Evolutionary conservation across 768 basidiomycete species (phyloP), one percentile per base, ranked within the genome.

Genomic region (Mycena olivaceomarginata): DNA sequence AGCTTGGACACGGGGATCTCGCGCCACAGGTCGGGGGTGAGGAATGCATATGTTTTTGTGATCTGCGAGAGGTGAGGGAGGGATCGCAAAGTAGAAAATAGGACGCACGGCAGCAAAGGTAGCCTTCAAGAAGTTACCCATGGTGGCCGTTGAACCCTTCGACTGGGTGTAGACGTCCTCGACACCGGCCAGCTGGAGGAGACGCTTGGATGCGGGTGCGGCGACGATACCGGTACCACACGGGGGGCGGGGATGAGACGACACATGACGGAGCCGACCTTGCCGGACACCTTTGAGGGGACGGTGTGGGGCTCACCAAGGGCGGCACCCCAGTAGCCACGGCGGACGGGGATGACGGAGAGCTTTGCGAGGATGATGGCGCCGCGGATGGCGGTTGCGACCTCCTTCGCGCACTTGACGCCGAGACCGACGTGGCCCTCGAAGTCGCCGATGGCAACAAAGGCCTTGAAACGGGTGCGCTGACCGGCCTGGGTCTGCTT

Each of bases 371-470:
- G 93, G 89, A 99, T 97, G 92, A 99, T 99, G 80, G 98, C 98
- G 79, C 98, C 98, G 83, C 98, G 97, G 86, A 99, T 99, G 82
- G 98, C 98, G 73, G 98, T 98, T 43, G 98, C 98, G 83, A 99
- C 98, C 92, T 99, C 98, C 92, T 99, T 99, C 81, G 98, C 98
- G 85, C 98, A 99, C 90, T 99, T 99, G 87, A 99, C 98, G 86
- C 98, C 98, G 84, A 99, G 94, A 82, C 98, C 98, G 84, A 99
- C 98, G 86, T 99, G 98, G 73, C 98, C 98, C 83, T 99, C 97
- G 82, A 94, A 96, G 90, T 99, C 98, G 85, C 98, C 98, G 83
- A 99, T 98, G 77, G 98, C 98, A 83, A 99, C 98, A 89, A 99
- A 99, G 39, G 98, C 98, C 90, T 99, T 99, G 94, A 99, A 99